A percentile compares a stretch with the other conserved stretches of the same genome.
Conservation (phyloP, 2,329 filamentous ascomycete genomes). For the Ustilaginoidea virens region DNA sequence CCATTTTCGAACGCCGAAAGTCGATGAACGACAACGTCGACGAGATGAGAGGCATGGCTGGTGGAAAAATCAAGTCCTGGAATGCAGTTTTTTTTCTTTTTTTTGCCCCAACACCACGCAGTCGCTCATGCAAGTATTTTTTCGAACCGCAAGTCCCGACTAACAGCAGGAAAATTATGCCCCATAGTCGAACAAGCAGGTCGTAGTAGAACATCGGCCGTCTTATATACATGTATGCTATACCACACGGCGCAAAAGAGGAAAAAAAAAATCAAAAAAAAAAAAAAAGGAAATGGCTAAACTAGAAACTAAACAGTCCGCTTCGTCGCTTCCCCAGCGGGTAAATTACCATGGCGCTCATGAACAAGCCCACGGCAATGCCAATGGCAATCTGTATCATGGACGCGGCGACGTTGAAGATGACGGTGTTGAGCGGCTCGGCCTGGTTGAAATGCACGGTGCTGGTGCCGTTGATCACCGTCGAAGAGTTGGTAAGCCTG, state of each 20-base stretch:
- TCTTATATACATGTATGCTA: no score
- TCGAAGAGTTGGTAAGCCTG: constrained; percentile 22
- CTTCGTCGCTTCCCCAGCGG: constrained; percentile 33
- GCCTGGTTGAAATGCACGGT: constrained; percentile 10
- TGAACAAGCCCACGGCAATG: constrained; percentile 33
- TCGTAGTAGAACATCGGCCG: no score
- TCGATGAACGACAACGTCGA: no score
- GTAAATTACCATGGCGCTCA: constrained; percentile 32
- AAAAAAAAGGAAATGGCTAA: background rate
- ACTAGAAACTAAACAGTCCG: constrained; percentile 31
- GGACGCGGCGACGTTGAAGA: constrained; percentile 29
- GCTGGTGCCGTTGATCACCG: constrained; percentile 19
- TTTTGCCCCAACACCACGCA: no score
- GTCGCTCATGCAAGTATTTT: no score
- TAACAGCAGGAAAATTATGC: no score
- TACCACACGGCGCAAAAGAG: background rate
- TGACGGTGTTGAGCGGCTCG: constrained; percentile 17
- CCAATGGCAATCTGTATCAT: constrained; percentile 39
- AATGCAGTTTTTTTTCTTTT: no score
- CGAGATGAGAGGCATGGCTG: no score
- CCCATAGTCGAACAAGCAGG: no score
- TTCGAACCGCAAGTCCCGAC: no score
- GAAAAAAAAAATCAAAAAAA: background rate
- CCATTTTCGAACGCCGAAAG: no score
- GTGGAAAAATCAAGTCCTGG: no score